Conservation (phyloP, 306 rosid genomes). For the Sophora flavescens region DNA sequence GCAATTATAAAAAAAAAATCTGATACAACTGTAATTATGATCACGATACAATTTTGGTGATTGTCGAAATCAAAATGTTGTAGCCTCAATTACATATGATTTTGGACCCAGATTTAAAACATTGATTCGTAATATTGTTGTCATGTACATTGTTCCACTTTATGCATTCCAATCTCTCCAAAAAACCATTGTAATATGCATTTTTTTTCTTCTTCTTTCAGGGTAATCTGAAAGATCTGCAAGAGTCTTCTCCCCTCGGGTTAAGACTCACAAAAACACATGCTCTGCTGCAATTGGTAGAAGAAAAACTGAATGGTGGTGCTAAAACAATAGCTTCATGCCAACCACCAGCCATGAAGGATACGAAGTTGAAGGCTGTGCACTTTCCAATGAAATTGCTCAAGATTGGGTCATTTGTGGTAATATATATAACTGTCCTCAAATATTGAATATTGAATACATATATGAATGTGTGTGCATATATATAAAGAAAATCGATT, state of each 20-base stretch:
- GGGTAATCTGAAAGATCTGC: background rate
- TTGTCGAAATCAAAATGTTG: too few relatives aligned
- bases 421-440: background rate
- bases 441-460: too few relatives aligned
- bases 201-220: background rate
- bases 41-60: too few relatives aligned
- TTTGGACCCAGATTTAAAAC: too few relatives aligned
- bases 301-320: background rate
- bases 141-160: background rate
- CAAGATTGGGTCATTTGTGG: constrained; percentile 16
- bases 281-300: constrained; percentile 28
- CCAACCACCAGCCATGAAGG: background rate
- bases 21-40: too few relatives aligned
- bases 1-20: too few relatives aligned
- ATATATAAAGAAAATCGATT: too few relatives aligned
- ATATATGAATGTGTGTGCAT: too few relatives aligned
- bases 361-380: constrained; percentile 35
- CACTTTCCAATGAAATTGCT: constrained; percentile 28
- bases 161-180: background rate
- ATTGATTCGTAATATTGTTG: background rate
- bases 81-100: too few relatives aligned
- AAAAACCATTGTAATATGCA: background rate
- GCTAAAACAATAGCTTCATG: background rate
- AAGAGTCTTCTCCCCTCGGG: constrained; percentile 38
- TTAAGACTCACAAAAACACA: constrained; percentile 45